Conservation (phyloP, 108 stramenopile species). For the Schizochytrium sp. region DNA sequence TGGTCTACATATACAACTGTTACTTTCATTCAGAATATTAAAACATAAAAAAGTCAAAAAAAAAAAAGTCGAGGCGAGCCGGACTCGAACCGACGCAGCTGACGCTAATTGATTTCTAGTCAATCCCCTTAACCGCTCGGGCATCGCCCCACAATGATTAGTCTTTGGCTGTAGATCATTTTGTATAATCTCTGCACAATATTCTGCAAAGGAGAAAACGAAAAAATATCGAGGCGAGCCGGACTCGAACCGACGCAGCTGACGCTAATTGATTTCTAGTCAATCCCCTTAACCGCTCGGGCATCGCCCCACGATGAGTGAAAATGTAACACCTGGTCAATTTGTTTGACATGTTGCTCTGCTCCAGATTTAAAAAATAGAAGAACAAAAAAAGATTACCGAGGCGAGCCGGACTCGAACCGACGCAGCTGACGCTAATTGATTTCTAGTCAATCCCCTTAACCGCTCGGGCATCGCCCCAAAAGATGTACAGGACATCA, state of each 20-base stretch:
- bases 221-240: conserved; percentile 14
- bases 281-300: conserved; percentile 27
- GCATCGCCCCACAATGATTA: neutral
- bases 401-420: conserved; percentile 45
- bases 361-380: neutral
- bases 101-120: conserved; percentile 6
- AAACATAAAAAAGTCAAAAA: too few relatives aligned
- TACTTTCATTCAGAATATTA: too few relatives aligned
- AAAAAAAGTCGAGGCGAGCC: neutral
- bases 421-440: conserved; percentile 43
- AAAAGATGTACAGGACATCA: too few relatives aligned
- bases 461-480: conserved; percentile 62
- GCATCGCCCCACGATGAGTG: neutral
- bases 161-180: neutral
- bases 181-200: neutral
- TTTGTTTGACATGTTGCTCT: too few relatives aligned
- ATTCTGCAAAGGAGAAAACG: too few relatives aligned
- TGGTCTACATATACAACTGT: too few relatives aligned
- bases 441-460: conserved; percentile 63
- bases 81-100: conserved; percentile 11
- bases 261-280: conserved; percentile 29
- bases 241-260: conserved; percentile 27
- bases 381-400: neutral
- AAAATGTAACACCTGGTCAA: neutral
- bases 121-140: neutral